Conservation (phyloP, 2,329 filamentous ascomycete species). For the Leptodontidium sp. region DNA sequence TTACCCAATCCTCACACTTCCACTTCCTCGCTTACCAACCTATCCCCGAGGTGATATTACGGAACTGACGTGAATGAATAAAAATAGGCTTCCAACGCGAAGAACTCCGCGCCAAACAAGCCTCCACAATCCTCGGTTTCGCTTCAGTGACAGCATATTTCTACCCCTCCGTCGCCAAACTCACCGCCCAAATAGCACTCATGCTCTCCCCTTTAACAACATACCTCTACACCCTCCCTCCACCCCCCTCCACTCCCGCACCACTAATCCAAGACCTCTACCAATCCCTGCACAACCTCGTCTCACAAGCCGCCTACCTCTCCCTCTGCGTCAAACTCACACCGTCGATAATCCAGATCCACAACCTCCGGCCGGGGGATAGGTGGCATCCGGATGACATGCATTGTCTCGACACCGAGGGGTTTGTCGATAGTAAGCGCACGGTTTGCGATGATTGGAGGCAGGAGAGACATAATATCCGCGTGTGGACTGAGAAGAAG, state of each 20-base stretch:
- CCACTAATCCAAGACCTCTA: slow-evolving; percentile 32
- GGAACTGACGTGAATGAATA: not conserved
- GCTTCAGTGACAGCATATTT: slow-evolving; percentile 42
- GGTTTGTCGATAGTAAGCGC: slow-evolving; percentile 31
- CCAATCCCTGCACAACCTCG: slow-evolving; percentile 42
- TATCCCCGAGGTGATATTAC: too few relatives aligned
- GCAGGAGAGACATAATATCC: not conserved
- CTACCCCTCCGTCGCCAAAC: slow-evolving; percentile 56
- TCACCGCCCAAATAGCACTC: slow-evolving; percentile 59
- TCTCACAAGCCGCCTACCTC: slow-evolving; percentile 41
- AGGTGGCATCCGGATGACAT: slow-evolving; percentile 36
- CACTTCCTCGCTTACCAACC: not conserved
- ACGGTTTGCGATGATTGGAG: slow-evolving; percentile 16
- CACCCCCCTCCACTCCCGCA: not conserved
- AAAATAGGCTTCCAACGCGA: slow-evolving; percentile 38
- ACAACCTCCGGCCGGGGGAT: slow-evolving; percentile 31
- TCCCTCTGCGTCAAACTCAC: slow-evolving; percentile 38
- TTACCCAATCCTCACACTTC: not conserved
- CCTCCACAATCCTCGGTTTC: slow-evolving; percentile 34
- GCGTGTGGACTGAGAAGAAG: not conserved
- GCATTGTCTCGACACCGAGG: slow-evolving; percentile 20
- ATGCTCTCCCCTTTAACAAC: slow-evolving; percentile 39
- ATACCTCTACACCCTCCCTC: slow-evolving; percentile 35
- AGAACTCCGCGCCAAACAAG: slow-evolving; percentile 32
- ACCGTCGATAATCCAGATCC: slow-evolving; percentile 40